Percentiles rank a stretch among this genome's conserved stretches.
These are phyloP conservation scores for Solanum sitiens DNA, from an alignment of 257 asterid species.

Conservation along the genomic window DNA sequence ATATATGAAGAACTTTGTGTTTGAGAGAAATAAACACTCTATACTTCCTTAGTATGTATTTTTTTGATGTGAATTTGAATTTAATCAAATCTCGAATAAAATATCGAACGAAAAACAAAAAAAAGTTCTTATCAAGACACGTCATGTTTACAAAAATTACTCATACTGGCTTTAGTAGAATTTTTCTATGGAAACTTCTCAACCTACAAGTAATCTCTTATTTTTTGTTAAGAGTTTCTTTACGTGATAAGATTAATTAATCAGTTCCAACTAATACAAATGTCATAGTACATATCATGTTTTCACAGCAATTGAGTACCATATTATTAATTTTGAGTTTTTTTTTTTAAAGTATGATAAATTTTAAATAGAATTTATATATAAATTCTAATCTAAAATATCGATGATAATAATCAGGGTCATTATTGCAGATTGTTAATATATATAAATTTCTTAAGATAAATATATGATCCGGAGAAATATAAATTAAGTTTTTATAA, in stretches of 20 bases:
- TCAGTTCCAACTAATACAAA: background rate
- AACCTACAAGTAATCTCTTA: background rate
- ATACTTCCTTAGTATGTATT: fast-evolving
- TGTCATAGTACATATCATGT: background rate
- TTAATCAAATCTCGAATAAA: background rate
- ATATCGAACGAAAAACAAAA: background rate
- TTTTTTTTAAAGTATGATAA: background rate
- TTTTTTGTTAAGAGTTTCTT: background rate
- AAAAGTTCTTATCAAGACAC: background rate
- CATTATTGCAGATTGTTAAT: background rate
- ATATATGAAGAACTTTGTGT: no score
- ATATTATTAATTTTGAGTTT: background rate
- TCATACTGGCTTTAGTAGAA: background rate
- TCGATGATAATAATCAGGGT: background rate
- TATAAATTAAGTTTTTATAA: background rate
- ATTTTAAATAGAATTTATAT: background rate
- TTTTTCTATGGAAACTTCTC: background rate
- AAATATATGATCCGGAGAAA: no score
- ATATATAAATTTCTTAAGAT: background rate
- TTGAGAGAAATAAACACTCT: background rate
- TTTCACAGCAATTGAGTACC: background rate
- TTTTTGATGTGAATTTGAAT: background rate
- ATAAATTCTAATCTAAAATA: background rate
- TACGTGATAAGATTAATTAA: background rate
- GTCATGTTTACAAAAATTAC: background rate